Base-by-base conservation (phyloP, 805 yeast genomes). In the Starmera quercuum region DNA sequence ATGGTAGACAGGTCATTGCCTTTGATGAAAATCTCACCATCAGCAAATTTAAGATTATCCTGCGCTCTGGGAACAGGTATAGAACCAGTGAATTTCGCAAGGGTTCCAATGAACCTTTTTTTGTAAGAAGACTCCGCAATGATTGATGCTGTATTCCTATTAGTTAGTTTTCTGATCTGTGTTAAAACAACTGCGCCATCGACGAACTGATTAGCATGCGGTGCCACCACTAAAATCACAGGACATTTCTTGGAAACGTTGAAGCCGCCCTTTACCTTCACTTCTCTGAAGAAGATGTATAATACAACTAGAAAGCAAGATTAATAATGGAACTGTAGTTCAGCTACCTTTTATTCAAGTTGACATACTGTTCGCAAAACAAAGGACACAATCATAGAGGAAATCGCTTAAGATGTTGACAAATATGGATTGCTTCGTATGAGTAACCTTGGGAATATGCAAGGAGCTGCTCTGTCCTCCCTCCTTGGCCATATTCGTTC, bases 31-130 rank as follows among this genome's bases (percentile, higher is more conserved):
- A 88, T 76, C 35, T 63, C 66, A 4, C 95, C 95, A 34, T 74
- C 74, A n/a, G 75, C 94, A 7, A 64, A 54, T 22, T 55, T 59
- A 48, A 90, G 68, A 51, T 76, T 78, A 56, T 90, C 98, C 57
- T 92, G 97, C 4, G 94, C 83, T 43, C 98, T 68, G 7, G 80
- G 79, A 2, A 92, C 97, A 0, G 96, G 95, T 37, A 90, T 88
- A 4, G 95, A 71, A 50, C 77, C 68, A 41, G 84, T 83, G 28
- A 76, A 65, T 34, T 77, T 64, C 6, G 95, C 78, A 43, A 90
- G 64, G n/a, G 71, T 51, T 4, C 96, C 95, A 39, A 90, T 78
- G 36, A 84, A 64, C 29, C 60, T 64, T 29, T 71, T 69, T 32
- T 71, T 61, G 52, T 80, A 73, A 12, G 95, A 80, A 19, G 70